Conservation (phyloP, 441 rosid genomes). For the Aquilaria agallochum region DNA sequence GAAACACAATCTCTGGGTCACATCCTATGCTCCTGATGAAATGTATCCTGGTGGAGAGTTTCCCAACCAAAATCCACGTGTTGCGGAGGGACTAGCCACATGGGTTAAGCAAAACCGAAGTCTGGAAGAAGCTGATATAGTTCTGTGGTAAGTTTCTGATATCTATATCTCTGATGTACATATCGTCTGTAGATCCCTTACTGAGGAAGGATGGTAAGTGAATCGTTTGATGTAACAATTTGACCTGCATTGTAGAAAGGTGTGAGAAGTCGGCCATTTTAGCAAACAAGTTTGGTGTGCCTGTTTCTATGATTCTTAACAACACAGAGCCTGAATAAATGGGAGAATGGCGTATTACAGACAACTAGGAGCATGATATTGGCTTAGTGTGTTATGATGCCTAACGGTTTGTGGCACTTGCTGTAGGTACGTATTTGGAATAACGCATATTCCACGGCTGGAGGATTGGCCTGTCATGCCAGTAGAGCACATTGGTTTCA, state of each 20-base stretch:
- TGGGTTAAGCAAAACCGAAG: conserved; percentile 47
- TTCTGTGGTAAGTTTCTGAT: conserved; percentile 32
- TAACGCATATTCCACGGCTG: conserved; percentile 45
- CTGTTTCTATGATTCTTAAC: too few relatives aligned
- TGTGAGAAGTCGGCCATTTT: too few relatives aligned
- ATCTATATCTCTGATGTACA: neutral
- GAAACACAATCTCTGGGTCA: conserved; percentile 56
- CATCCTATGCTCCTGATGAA: conserved; percentile 38
- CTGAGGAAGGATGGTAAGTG: too few relatives aligned
- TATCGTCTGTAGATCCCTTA: neutral
- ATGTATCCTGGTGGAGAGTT: conserved; percentile 56
- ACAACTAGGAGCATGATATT: neutral
- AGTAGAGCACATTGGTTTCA: conserved; percentile 44
- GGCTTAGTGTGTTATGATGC: neutral
- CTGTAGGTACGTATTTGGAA: conserved; percentile 52
- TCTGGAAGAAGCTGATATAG: conserved; percentile 45
- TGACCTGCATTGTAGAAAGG: too few relatives aligned
- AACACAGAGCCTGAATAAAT: too few relatives aligned
- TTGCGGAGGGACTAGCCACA: conserved; percentile 44
- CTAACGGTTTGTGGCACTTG: neutral
- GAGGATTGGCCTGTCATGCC: conserved; percentile 70
- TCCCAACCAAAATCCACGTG: conserved; percentile 54
- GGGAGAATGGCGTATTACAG: too few relatives aligned
- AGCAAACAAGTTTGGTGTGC: too few relatives aligned
- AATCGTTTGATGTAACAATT: too few relatives aligned